Conservation (phyloP, 768 basidiomycete genomes). For the Phylloporus arenicola region DNA sequence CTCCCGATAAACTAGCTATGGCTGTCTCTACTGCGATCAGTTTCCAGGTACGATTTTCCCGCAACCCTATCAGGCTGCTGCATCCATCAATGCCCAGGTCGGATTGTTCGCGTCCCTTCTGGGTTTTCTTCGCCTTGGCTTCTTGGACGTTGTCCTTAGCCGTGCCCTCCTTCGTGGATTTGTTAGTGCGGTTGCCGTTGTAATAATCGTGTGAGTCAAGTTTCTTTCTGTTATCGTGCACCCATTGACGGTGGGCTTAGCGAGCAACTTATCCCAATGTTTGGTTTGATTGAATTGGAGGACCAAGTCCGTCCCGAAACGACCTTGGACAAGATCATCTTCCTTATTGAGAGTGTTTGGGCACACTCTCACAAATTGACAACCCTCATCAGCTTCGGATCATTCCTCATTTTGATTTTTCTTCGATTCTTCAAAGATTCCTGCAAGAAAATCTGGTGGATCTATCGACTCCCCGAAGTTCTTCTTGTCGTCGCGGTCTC, state of each 20-base stretch:
- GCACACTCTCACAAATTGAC: constrained; percentile 61
- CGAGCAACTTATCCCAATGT: constrained; percentile 85
- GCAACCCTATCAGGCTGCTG: not conserved
- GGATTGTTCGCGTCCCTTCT: constrained; percentile 82
- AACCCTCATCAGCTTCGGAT: constrained; percentile 66
- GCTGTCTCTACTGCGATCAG: constrained; percentile 78
- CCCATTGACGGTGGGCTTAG: constrained; percentile 30
- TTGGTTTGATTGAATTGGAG: constrained; percentile 63
- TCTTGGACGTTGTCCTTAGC: constrained; percentile 89
- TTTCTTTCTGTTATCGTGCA: not conserved
- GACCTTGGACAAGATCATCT: constrained; percentile 72
- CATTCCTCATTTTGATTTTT: constrained; percentile 59
- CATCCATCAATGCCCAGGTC: constrained; percentile 40
- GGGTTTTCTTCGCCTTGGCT: constrained; percentile 85
- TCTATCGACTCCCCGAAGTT: constrained; percentile 86
- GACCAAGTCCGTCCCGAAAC: constrained; percentile 54
- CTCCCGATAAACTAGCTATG: constrained; percentile 50
- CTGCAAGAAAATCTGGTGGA: constrained; percentile 60
- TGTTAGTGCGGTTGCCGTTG: constrained; percentile 75
- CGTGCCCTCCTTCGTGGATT: constrained; percentile 86
- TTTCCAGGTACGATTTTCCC: constrained; percentile 53
- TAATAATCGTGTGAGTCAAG: constrained; percentile 71
- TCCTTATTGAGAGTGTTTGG: constrained; percentile 58
- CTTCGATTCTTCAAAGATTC: constrained; percentile 52
- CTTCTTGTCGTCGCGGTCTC: constrained; percentile 79